These are phyloP conservation scores for Tetracentron sinense DNA, from an alignment of 164 flowering plant genomes.

Conservation along the genomic window DNA sequence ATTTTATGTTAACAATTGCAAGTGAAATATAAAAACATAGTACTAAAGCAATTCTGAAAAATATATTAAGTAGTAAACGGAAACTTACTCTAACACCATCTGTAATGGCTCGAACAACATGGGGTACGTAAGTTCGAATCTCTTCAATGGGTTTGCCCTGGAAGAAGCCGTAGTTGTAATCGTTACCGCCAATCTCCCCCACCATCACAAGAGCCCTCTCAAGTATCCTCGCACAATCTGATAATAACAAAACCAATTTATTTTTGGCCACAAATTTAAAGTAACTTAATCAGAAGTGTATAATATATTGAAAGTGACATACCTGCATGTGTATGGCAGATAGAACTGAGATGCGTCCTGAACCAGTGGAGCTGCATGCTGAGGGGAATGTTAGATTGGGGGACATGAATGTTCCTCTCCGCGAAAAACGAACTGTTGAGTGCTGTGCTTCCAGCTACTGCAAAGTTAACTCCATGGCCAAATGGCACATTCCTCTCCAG, in stretches of 20 bases:
- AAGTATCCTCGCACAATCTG: conserved; percentile 5
- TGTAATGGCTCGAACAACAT: conserved; percentile 9
- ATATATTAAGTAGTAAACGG: not conserved
- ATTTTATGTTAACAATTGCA: too few species aligned
- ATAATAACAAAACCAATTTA: not conserved
- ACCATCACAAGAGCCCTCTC: conserved; percentile 8
- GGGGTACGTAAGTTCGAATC: conserved; percentile 6
- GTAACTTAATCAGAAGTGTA: not conserved
- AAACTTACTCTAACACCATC: conserved; percentile 8
- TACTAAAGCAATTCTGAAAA: too few species aligned
- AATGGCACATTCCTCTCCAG: not conserved
- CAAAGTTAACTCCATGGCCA: conserved; percentile 31
- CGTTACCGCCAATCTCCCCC: conserved; percentile 22
- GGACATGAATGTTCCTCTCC: not conserved
- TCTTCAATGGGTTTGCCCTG: conserved; percentile 10
- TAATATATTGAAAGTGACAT: too few species aligned
- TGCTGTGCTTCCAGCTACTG: conserved; percentile 31
- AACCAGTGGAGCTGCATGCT: conserved; percentile 21
- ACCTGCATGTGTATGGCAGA: not conserved
- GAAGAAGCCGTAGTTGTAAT: conserved; percentile 18
- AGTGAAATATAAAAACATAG: too few species aligned
- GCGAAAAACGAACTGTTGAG: conserved; percentile 6
- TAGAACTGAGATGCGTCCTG: conserved; percentile 9
- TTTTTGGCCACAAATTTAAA: not conserved
- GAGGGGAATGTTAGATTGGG: conserved; percentile 16